Conservation (phyloP, 2,329 filamentous ascomycete genomes). For the Pseudocercospora fijiensis region DNA sequence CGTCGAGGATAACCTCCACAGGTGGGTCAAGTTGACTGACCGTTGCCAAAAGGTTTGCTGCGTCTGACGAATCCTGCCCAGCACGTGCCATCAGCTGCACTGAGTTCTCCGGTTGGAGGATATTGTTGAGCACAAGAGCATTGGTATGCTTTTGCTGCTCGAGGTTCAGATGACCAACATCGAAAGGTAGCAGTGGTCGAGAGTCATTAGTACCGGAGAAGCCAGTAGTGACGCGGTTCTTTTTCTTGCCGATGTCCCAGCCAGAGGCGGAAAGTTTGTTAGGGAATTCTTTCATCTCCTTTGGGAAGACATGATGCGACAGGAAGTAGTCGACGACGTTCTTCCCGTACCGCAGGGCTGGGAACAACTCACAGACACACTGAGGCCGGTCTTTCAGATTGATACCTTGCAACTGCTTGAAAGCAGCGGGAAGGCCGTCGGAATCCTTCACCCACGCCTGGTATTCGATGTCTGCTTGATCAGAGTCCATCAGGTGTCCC, state of each 20-base stretch:
- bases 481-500: constrained; percentile 25
- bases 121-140: constrained; percentile 60
- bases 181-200: constrained; percentile 58
- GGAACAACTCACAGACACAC: constrained; percentile 30
- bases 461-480: constrained; percentile 33
- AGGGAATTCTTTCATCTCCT: constrained; percentile 63
- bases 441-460: constrained; percentile 25
- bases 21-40: constrained; percentile 43
- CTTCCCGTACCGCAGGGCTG: constrained; percentile 54
- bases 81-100: constrained; percentile 21
- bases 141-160: constrained; percentile 61
- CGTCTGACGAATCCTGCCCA: constrained; percentile 17
- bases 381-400: constrained; percentile 31
- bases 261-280: constrained; percentile 64
- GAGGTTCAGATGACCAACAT: constrained; percentile 62
- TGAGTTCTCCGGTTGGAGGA: constrained; percentile 56
- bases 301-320: constrained; percentile 64
- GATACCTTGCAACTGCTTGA: constrained; percentile 29
- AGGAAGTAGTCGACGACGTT: constrained; percentile 64
- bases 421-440: constrained; percentile 15
- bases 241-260: constrained; percentile 61
- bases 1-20: constrained; percentile 64
- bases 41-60: constrained; percentile 45
- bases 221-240: constrained; percentile 61
- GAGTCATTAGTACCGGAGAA: constrained; percentile 73